phyloP scores from a whole-genome alignment of 148 eudicot species.

The Amaranthus hypochondriacus region DNA sequence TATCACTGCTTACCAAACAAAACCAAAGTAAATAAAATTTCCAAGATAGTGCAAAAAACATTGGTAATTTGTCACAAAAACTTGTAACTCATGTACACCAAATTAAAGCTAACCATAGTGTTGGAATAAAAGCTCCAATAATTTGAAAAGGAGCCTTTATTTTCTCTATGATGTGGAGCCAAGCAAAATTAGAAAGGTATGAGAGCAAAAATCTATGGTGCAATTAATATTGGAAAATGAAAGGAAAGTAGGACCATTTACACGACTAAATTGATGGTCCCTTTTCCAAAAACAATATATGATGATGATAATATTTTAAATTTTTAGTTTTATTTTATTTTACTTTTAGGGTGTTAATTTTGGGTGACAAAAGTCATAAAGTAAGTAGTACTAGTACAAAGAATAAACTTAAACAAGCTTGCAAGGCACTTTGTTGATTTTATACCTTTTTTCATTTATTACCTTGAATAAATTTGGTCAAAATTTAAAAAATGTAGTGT shows the following conservation, averaged over 20 bases:
- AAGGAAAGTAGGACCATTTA: neutral
- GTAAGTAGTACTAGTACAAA: conserved; percentile 15
- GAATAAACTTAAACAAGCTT: conserved; percentile 4
- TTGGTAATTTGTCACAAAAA: too few species aligned
- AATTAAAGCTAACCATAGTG: too few species aligned
- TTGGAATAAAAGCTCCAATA: neutral
- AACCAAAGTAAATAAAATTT: neutral
- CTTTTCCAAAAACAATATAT: conserved; percentile 12
- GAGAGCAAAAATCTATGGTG: conserved; percentile 13
- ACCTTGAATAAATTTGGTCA: neutral
- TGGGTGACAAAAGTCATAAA: conserved; percentile 15
- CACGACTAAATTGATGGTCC: conserved; percentile 9
- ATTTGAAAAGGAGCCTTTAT: neutral
- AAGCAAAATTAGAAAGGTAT: conserved; percentile 5
- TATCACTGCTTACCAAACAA: neutral
- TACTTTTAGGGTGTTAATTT: conserved; percentile 2
- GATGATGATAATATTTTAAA: neutral
- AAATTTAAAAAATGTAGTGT: neutral
- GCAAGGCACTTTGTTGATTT: neutral
- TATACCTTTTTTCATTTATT: conserved; percentile 24
- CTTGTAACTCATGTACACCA: too few species aligned
- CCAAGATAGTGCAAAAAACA: too few species aligned
- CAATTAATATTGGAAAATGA: conserved; percentile 8
- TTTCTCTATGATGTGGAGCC: conserved; percentile 3
- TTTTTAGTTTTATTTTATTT: neutral